Evolutionary conservation across 179 eudicot species (phyloP).

Genomic region (Patellifolia procumbens): DNA sequence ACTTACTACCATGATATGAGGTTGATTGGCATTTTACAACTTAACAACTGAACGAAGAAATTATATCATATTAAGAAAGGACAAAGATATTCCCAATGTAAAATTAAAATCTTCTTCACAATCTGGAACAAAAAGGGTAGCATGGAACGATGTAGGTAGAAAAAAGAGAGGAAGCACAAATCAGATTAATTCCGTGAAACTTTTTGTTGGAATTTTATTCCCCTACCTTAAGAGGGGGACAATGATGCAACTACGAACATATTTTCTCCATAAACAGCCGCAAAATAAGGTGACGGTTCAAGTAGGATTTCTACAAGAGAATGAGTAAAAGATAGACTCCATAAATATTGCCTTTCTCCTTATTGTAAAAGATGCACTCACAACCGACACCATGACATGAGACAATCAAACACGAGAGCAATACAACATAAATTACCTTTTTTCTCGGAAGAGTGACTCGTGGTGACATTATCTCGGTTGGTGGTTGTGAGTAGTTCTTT

Average conservation of each 20-base stretch:
- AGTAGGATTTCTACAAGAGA: not conserved
- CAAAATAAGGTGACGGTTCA: not conserved
- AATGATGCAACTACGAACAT: no score
- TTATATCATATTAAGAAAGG: no score
- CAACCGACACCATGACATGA: slow-evolving; percentile 4
- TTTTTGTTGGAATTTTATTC: no score
- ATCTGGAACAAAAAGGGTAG: no score
- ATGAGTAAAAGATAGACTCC: not conserved
- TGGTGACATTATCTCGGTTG: slow-evolving; percentile 98
- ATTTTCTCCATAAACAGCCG: not conserved
- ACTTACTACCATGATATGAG: not conserved
- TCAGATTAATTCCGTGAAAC: no score
- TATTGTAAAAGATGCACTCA: not conserved
- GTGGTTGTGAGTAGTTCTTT: slow-evolving; percentile 94
- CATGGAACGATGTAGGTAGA: no score
- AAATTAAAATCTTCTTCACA: no score
- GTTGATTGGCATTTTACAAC: not conserved
- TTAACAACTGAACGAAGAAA: not conserved
- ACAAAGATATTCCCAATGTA: no score
- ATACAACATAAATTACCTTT: slow-evolving; percentile 50
- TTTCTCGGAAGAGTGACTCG: slow-evolving; percentile 74
- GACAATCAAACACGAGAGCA: not conserved
- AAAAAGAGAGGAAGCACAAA: no score
- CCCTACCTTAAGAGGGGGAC: no score
- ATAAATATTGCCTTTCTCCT: not conserved